Evolutionary conservation across 1,139 yeast genomes (phyloP), one percentile per base, ranked within the genome.

Genomic region (Saccharomyces pastorianus): DNA sequence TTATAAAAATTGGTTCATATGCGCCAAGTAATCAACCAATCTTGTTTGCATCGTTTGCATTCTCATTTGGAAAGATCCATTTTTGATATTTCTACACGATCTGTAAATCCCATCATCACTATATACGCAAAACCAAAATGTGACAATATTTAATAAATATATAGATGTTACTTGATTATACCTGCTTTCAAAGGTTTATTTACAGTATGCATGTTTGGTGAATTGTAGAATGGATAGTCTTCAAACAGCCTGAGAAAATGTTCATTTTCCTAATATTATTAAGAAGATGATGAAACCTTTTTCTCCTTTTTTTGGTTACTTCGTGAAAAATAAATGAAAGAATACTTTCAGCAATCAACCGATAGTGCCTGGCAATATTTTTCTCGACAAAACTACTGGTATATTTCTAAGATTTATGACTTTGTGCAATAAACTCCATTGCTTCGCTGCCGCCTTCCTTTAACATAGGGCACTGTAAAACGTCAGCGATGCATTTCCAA

Each of bases 401-500:
- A 20, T 3, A 20, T 48, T 28, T 53, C 53, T 54, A 65, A 47
- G 67, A 51, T 49, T 64, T 65, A 28, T 70, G 66, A 0, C 73
- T 66, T 34, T 71, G 64, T 8, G 82, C 90, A 51, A 88, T 83
- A 49, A 77, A 73, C 58, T 81, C 80, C 90, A 90, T 88, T 4
- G 96, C 93, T 38, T 74, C 73, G 11, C 79, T 74, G 62, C 87
- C 96, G 5, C 96, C 96, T 28, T 75, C 72, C 1, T 76, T 75
- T 53, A 90, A 72, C 49, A 75, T 78, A 2, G 83, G 82, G 46
- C 78, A 76, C 51, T 83, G 87, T 51, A 91, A 73, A 1, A 88
- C 95, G 59, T 85, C 88, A 0, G 96, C 88, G 31, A 91, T 76
- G 65, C 96, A 85, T 28, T 75, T 71, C 97, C 97, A 90, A 0